Percentiles rank a stretch among this genome's conserved stretches.
These are phyloP conservation scores for Stephanodiscus triporus DNA, from an alignment of 108 stramenopile genomes.

Conservation along the genomic window DNA sequence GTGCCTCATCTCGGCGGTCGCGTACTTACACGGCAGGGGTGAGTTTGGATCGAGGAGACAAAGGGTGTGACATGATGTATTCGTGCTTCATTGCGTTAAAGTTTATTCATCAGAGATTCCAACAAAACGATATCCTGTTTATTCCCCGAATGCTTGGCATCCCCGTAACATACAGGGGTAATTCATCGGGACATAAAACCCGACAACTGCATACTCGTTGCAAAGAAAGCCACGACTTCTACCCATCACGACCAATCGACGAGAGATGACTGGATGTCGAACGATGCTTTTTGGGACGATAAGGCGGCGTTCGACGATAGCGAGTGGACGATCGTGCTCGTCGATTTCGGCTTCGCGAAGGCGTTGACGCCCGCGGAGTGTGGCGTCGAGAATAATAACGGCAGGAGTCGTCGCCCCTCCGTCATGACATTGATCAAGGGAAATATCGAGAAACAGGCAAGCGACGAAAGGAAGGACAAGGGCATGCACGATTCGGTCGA, in stretches of 20 bases:
- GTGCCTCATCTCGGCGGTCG: slow-evolving; percentile 76
- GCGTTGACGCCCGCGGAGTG: slow-evolving; percentile 68
- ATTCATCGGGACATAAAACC: slow-evolving; percentile 86
- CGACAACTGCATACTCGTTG: slow-evolving; percentile 74
- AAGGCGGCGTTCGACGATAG: slow-evolving; percentile 50
- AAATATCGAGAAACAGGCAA: slow-evolving; percentile 31
- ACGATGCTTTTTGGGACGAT: slow-evolving; percentile 74
- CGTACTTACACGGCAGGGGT: slow-evolving; percentile 77
- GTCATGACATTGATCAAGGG: slow-evolving; percentile 40
- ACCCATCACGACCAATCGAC: slow-evolving; percentile 34
- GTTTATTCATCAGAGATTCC: not conserved
- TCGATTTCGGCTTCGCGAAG: slow-evolving; percentile 87
- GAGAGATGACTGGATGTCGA: slow-evolving; percentile 63
- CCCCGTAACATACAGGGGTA: not conserved
- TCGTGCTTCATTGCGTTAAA: not conserved
- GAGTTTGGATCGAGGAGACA: not conserved
- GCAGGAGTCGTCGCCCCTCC: slow-evolving; percentile 12
- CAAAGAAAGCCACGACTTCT: slow-evolving; percentile 17
- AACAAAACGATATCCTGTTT: not conserved
- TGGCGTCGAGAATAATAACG: slow-evolving; percentile 17
- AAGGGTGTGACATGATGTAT: too few species aligned
- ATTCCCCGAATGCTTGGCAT: not conserved
- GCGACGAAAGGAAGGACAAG: not conserved
- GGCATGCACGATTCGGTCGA: not conserved
- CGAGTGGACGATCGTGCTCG: slow-evolving; percentile 74